These are phyloP conservation scores for Sanghuangporus sanghuang DNA, from an alignment of 1,284 basidiomycete species.

Conservation along the genomic window DNA sequence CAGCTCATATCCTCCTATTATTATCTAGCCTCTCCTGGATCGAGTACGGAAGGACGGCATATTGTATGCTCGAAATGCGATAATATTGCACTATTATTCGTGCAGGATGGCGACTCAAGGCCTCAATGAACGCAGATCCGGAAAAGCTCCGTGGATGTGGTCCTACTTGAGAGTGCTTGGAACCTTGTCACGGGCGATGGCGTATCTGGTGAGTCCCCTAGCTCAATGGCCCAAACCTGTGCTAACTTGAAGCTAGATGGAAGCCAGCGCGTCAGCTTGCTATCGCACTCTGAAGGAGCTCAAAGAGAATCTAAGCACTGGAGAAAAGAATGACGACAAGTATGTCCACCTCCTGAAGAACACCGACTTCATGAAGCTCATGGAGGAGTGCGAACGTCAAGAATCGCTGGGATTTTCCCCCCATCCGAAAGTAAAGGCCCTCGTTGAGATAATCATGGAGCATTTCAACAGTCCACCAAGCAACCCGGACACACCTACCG, in stretches of 20 bases:
- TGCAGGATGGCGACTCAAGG: conserved; percentile 20
- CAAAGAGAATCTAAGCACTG: conserved; percentile 21
- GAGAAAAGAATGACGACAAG: conserved; percentile 29
- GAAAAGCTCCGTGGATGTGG: conserved; percentile 32
- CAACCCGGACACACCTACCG: conserved; percentile 41
- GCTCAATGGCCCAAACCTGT: background rate
- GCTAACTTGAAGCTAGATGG: conserved; percentile 46
- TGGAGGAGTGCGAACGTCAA: conserved; percentile 60
- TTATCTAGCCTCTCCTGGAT: conserved; percentile 23
- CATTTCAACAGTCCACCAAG: conserved; percentile 68
- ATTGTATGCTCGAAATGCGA: conserved; percentile 31
- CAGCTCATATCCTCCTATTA: background rate
- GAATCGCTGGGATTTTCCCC: conserved; percentile 47
- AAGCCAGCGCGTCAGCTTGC: conserved; percentile 80
- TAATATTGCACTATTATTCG: conserved; percentile 51
- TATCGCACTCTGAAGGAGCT: conserved; percentile 53
- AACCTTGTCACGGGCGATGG: conserved; percentile 72
- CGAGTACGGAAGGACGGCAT: conserved; percentile 25
- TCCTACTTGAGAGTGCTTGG: conserved; percentile 45
- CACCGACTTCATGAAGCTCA: conserved; percentile 53
- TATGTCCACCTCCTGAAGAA: conserved; percentile 43
- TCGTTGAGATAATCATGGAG: conserved; percentile 71
- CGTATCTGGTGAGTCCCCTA: conserved; percentile 58
- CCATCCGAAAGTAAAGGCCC: conserved; percentile 93
- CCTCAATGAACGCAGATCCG: conserved; percentile 15